Conservation (phyloP, 208 protist genomes). For the Crithidia acanthocephali region DNA sequence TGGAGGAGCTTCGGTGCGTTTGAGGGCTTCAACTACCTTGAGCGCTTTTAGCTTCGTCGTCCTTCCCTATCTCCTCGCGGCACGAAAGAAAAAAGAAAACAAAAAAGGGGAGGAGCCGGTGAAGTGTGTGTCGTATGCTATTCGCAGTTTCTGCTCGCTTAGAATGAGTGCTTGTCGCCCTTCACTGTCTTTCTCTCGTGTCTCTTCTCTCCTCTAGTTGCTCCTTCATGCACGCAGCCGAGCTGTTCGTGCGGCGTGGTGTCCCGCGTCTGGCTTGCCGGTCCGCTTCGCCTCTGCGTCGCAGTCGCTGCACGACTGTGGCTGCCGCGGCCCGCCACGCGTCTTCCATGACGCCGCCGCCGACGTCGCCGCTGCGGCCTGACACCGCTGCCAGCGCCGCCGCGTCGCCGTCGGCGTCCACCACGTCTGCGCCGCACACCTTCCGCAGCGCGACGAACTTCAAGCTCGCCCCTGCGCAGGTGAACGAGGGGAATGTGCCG, state of each 20-base stretch:
- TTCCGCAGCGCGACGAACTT: slow-evolving; percentile 54
- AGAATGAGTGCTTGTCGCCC: too few species aligned
- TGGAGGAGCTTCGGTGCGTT: too few species aligned
- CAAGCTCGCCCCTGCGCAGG: slow-evolving; percentile 45
- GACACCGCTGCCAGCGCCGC: not conserved
- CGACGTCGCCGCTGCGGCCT: not conserved
- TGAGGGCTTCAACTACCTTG: too few species aligned
- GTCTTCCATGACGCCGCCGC: not conserved
- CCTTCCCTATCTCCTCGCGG: too few species aligned
- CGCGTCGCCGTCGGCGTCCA: not conserved
- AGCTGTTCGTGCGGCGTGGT: not conserved
- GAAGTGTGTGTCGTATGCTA: too few species aligned
- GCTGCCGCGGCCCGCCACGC: not conserved
- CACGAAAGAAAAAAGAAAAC: too few species aligned
- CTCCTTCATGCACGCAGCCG: not conserved
- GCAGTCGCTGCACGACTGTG: too few species aligned
- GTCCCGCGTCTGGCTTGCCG: not conserved
- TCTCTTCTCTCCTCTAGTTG: not conserved
- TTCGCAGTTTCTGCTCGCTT: too few species aligned
- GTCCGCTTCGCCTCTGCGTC: too few species aligned
- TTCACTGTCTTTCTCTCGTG: too few species aligned
- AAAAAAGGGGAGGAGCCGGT: too few species aligned
- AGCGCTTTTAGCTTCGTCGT: too few species aligned
- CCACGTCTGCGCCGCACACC: not conserved
- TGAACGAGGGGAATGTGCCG: slow-evolving; percentile 72